Evolutionary conservation across 208 protist species (phyloP), one percentile per base, ranked within the genome.

Genomic region (Leishmania mexicana): DNA sequence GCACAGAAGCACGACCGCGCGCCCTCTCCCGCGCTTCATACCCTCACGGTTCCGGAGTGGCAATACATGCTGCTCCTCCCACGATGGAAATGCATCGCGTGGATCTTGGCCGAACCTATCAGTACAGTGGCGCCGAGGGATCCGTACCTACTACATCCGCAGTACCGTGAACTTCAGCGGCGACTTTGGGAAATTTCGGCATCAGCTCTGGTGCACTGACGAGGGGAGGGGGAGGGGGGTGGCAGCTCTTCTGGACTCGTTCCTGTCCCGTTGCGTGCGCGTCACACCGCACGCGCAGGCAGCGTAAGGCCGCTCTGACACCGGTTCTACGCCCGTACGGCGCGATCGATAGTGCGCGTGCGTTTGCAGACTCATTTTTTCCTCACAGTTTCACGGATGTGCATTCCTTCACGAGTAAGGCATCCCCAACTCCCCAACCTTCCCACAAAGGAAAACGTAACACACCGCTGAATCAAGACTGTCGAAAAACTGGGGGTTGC

Each of bases 91-190:
- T 10, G 45, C 45, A 47, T 47, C 8, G 45, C 45, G 45, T 47
- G 45, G 45, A 47, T 47, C 45, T 47, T 10, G 10, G 45, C 45
- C 45, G 45, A 47, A 10, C 8, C 10, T 47, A 47, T 47, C 10
- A 7, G 45, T 47, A 47, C 45, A 0, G 45, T 47, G 45, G 3
- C 45, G 45, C 45, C 45, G 45, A 47, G 45, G 45, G 8, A 10
- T 13, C 40, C 83, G 80, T 28, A 85, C 87, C n/a, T 85, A 89
- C 79, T 89, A 83, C 70, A 80, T 91, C 45, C 79, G 85, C 38
- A 85, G 88, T 2, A 80, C 87, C 51, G 82, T 82, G 7, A 42
- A 28, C 4, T 81, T 88, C 57, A 78, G 77, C 19, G 65, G 77
- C 3, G 76, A 84, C 51, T 77, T 74, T 51, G 84, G 76, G 6